Evolutionary conservation across 805 yeast species (phyloP).

Genomic region (Cyberlindnera xylosilytica): DNA sequence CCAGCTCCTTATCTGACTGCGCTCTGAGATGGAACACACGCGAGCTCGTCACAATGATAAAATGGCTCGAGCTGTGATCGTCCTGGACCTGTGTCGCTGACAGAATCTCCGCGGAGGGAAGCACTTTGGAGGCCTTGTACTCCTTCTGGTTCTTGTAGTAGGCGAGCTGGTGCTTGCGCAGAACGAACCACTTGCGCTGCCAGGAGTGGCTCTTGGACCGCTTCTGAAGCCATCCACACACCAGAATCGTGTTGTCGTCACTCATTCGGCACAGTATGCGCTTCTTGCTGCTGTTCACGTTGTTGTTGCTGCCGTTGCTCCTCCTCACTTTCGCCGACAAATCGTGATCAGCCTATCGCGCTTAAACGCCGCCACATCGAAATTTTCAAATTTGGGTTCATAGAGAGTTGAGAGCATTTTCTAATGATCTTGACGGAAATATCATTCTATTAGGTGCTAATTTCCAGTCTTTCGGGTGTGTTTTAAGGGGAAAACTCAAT

Average conservation of each 20-base stretch:
- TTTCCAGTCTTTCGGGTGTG: too few species aligned
- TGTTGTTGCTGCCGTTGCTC: too few species aligned
- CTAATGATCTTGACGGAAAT: too few species aligned
- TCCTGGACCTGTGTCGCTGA: slow-evolving; percentile 23
- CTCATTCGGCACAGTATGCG: too few species aligned
- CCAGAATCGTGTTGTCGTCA: slow-evolving; percentile 3
- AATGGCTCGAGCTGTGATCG: slow-evolving; percentile 16
- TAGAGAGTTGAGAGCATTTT: too few species aligned
- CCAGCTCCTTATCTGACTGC: slow-evolving; percentile 19
- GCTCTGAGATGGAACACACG: slow-evolving; percentile 24
- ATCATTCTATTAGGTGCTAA: too few species aligned
- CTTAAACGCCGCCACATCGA: too few species aligned
- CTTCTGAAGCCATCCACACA: slow-evolving; percentile 31
- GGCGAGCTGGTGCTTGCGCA: slow-evolving; percentile 36
- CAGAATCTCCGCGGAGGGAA: slow-evolving; percentile 21
- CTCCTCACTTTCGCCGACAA: too few species aligned
- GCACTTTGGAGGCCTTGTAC: slow-evolving; percentile 35
- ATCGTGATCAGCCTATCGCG: too few species aligned
- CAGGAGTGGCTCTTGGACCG: slow-evolving; percentile 35
- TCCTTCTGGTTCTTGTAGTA: slow-evolving; percentile 39
- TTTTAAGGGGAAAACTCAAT: too few species aligned
- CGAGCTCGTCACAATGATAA: slow-evolving; percentile 22
- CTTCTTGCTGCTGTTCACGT: too few species aligned
- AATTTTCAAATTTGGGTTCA: too few species aligned
- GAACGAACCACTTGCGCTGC: slow-evolving; percentile 39